These are phyloP conservation scores for Dissophora globulifera DNA, from an alignment of 192 early-diverging fungal species.

Conservation along the genomic window DNA sequence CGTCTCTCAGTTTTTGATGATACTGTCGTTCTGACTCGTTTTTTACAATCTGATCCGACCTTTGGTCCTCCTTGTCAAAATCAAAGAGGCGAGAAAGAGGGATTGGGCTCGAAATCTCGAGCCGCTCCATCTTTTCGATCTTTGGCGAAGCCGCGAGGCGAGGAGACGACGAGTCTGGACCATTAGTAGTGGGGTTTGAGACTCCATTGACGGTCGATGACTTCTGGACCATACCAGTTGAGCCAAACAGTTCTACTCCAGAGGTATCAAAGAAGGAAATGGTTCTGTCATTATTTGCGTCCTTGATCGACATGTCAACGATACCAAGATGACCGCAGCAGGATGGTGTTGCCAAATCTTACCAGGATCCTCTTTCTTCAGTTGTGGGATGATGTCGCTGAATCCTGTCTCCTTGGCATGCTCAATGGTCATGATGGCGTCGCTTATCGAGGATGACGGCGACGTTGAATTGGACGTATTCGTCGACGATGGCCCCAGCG, in stretches of 20 bases:
- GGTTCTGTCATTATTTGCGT: too few species aligned
- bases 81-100: conserved; percentile 47
- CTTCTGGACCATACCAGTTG: conserved; percentile 26
- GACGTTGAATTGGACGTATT: conserved; percentile 42
- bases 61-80: conserved; percentile 45
- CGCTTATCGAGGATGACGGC: conserved; percentile 42
- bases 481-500: conserved; percentile 27
- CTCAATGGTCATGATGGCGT: conserved; percentile 36
- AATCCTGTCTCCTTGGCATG: conserved; percentile 44
- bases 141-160: conserved; percentile 13
- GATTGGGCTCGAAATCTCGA: conserved; percentile 34
- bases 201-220: conserved; percentile 12
- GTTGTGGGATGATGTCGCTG: conserved; percentile 30
- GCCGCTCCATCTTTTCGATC: conserved; percentile 27
- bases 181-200: neutral
- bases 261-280: too few species aligned
- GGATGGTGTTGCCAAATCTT: neutral
- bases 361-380: conserved; percentile 49
- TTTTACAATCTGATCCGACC: conserved; percentile 32
- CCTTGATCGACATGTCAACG: too few species aligned
- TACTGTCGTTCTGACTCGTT: conserved; percentile 43
- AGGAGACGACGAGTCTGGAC: neutral
- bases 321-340: too few species aligned
- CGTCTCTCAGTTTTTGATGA: conserved; percentile 35
- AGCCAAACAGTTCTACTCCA: conserved; percentile 36